A percentile compares a stretch with the other conserved stretches of the same genome.
Conservation (phyloP, 768 basidiomycete genomes). For the Auricularia sp. region DNA sequence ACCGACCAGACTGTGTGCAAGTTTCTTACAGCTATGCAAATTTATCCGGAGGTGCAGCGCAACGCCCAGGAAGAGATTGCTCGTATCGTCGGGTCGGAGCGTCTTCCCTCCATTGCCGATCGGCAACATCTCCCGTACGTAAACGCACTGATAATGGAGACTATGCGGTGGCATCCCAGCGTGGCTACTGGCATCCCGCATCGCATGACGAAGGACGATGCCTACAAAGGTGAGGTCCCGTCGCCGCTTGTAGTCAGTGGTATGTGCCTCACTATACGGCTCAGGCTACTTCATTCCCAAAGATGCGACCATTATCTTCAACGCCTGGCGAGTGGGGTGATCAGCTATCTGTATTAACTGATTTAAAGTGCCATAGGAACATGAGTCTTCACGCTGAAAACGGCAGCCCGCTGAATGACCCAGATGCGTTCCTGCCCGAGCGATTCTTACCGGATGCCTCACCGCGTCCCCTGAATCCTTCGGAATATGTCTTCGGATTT, state of each 20-base stretch:
- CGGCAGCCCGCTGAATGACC: slow-evolving; percentile 13
- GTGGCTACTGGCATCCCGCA: background rate
- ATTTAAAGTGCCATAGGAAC: background rate
- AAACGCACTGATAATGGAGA: slow-evolving; percentile 42
- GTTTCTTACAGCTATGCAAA: slow-evolving; percentile 29
- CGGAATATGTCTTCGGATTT: too few species aligned
- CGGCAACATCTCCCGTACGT: slow-evolving; percentile 39
- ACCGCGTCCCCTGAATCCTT: too few species aligned
- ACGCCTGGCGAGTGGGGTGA: slow-evolving; percentile 6
- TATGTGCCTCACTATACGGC: slow-evolving; percentile 1
- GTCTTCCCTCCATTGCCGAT: slow-evolving; percentile 29
- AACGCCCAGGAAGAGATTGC: slow-evolving; percentile 32
- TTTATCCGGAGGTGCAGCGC: slow-evolving; percentile 26
- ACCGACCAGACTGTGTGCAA: slow-evolving; percentile 24
- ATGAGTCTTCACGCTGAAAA: slow-evolving; percentile 6
- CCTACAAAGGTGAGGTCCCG: background rate
- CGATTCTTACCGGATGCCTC: slow-evolving; percentile 4
- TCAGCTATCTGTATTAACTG: background rate
- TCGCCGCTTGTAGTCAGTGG: background rate
- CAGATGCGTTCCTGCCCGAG: slow-evolving; percentile 13
- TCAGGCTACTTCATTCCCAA: slow-evolving; percentile 5
- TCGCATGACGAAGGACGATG: background rate
- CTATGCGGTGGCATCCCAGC: slow-evolving; percentile 21
- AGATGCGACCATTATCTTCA: slow-evolving; percentile 6
- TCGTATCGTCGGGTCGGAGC: slow-evolving; percentile 20